Percentiles rank a stretch among this genome's conserved stretches.
phyloP scores from a whole-genome alignment of 768 basidiomycete species.

The Phylloporus sp. region DNA sequence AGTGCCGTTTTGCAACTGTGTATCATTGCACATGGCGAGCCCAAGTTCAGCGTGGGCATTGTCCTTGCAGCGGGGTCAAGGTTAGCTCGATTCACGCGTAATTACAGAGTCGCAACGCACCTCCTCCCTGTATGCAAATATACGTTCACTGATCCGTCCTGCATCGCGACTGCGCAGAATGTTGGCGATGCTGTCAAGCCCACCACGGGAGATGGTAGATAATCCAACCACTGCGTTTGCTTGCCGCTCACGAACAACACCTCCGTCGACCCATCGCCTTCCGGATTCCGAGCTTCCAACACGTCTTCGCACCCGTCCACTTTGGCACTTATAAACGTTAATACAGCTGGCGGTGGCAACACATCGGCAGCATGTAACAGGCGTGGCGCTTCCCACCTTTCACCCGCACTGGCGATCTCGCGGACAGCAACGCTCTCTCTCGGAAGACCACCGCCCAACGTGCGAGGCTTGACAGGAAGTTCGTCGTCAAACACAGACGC shows the following conservation, averaged over 20 bases:
- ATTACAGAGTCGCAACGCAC: constrained; percentile 38
- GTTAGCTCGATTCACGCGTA: neutral
- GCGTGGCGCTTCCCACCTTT: constrained; percentile 16
- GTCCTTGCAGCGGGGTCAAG: constrained; percentile 42
- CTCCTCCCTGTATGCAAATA: constrained; percentile 83
- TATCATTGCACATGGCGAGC: constrained; percentile 64
- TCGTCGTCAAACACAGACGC: constrained; percentile 41
- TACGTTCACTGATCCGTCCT: constrained; percentile 76
- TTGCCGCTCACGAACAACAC: constrained; percentile 59
- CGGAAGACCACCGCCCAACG: constrained; percentile 64
- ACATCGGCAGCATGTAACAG: constrained; percentile 18
- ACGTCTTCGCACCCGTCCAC: constrained; percentile 65
- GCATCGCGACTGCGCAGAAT: constrained; percentile 73
- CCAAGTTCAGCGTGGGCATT: constrained; percentile 72
- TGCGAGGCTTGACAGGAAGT: constrained; percentile 38
- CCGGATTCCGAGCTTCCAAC: constrained; percentile 76
- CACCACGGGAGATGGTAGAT: constrained; percentile 69
- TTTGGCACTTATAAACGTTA: constrained; percentile 54
- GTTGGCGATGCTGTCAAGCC: constrained; percentile 53
- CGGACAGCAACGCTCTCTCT: constrained; percentile 47
- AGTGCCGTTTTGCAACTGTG: constrained; percentile 60
- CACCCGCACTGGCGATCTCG: constrained; percentile 40
- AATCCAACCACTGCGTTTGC: constrained; percentile 87
- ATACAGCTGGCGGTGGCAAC: constrained; percentile 48
- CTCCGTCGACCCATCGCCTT: constrained; percentile 59